Evolutionary conservation across 2,329 filamentous ascomycete species (phyloP).

Genomic region (Beauveria rudraprayagi): DNA sequence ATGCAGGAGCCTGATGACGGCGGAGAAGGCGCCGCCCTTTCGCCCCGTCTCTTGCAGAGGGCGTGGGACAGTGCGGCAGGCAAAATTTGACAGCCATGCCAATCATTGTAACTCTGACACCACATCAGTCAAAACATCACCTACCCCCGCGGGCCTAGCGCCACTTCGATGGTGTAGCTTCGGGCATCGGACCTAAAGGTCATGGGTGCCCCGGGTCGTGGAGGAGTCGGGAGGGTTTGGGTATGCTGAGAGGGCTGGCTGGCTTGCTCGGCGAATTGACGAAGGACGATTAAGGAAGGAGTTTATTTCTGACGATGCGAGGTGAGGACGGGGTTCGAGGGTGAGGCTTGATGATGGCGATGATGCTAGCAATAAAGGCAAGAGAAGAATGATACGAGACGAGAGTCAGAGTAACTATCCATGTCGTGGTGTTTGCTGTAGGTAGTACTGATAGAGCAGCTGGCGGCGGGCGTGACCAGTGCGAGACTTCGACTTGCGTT

Average conservation of each 20-base stretch:
- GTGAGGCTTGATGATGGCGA: background rate
- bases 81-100: background rate
- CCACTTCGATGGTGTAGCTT: constrained; percentile 8
- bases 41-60: background rate
- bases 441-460: background rate
- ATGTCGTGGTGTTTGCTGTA: background rate
- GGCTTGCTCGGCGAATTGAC: background rate
- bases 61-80: background rate
- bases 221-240: background rate
- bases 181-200: constrained; percentile 2
- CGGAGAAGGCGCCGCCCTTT: background rate
- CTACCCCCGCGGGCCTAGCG: constrained; percentile 10
- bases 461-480: background rate
- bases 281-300: constrained; percentile 6
- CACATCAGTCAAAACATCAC: background rate
- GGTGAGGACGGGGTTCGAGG: background rate
- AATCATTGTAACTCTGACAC: background rate
- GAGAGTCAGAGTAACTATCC: too few species aligned
- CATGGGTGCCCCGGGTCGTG: background rate
- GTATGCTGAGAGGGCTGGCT: background rate
- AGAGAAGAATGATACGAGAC: background rate
- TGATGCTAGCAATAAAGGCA: background rate
- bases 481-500: background rate
- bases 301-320: background rate
- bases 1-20: background rate